These are phyloP conservation scores for Yamadazyma triangularis DNA, from an alignment of 1,139 yeast genomes.

Conservation along the genomic window DNA sequence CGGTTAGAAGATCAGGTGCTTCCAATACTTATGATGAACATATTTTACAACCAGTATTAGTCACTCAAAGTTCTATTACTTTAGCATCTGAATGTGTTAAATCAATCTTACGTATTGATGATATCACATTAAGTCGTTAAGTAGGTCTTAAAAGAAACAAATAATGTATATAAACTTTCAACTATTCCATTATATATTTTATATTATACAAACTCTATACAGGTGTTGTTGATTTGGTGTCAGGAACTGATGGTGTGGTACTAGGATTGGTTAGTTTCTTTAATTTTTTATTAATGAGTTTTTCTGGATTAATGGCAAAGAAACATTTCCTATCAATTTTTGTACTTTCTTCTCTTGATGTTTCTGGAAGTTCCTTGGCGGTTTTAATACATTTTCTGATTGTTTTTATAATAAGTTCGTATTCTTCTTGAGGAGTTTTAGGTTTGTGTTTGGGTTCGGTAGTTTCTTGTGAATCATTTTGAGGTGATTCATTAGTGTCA, in stretches of 20 bases:
- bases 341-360: conserved; percentile 59
- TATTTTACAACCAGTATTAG: conserved; percentile 93
- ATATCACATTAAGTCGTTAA: conserved; percentile 61
- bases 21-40: conserved; percentile 90
- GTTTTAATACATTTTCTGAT: conserved; percentile 47
- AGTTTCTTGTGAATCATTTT: conserved; percentile 5
- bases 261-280: too few relatives aligned
- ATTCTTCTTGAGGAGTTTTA: conserved; percentile 15
- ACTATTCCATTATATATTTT: too few relatives aligned
- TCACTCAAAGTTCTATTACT: conserved; percentile 87
- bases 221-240: too few relatives aligned
- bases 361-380: conserved; percentile 38
- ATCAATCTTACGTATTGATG: conserved; percentile 92
- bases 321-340: conserved; percentile 60
- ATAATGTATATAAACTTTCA: too few relatives aligned
- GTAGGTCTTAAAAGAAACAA: too few relatives aligned
- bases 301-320: conserved; percentile 56
- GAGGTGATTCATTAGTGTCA: too few relatives aligned
- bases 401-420: conserved; percentile 39
- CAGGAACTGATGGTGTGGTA: too few relatives aligned
- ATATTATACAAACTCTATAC: too few relatives aligned
- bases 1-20: conserved; percentile 91
- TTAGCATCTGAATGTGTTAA: conserved; percentile 96
- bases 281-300: conserved; percentile 41
- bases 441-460: conserved; percentile 2